These are phyloP conservation scores for Elaeis oleifera DNA, from an alignment of 202 grass and related monocot species.

Conservation along the genomic window DNA sequence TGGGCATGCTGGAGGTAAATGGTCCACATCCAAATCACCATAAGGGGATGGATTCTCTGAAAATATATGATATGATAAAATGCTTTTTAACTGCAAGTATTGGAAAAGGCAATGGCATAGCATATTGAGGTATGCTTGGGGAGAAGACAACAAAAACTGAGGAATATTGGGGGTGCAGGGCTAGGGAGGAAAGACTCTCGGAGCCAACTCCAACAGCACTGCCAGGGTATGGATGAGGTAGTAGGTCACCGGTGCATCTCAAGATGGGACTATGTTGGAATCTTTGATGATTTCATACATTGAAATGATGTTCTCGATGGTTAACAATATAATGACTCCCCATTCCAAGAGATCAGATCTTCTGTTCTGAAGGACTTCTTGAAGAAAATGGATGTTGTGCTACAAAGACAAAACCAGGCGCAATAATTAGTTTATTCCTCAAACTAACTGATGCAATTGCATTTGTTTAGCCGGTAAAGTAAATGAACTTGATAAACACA, in stretches of 20 bases:
- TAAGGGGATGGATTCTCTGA: no score
- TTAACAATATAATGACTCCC: conserved; percentile 69
- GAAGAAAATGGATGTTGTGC: conserved; percentile 94
- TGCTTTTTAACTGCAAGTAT: no score
- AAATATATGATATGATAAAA: no score
- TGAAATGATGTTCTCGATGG: conserved; percentile 69
- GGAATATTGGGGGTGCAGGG: background rate
- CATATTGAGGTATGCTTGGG: no score
- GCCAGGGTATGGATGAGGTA: background rate
- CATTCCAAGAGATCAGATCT: conserved; percentile 76
- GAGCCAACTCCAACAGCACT: background rate
- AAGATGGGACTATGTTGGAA: conserved; percentile 48
- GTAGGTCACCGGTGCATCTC: conserved; percentile 20
- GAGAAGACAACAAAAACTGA: no score
- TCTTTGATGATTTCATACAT: conserved; percentile 76
- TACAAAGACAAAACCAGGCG: conserved; percentile 28
- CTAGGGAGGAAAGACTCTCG: conserved; percentile 3
- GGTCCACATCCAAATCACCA: no score
- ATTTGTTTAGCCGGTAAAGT: conserved; percentile 9
- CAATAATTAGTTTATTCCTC: no score
- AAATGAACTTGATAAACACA: conserved; percentile 4
- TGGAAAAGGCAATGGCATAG: no score
- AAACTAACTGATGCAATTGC: no score
- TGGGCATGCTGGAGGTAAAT: no score
- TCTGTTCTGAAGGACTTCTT: conserved; percentile 89